Evolutionary conservation across 2,329 filamentous ascomycete species (phyloP), one percentile per base, ranked within the genome.

Genomic region (Biscogniauxia marginata): DNA sequence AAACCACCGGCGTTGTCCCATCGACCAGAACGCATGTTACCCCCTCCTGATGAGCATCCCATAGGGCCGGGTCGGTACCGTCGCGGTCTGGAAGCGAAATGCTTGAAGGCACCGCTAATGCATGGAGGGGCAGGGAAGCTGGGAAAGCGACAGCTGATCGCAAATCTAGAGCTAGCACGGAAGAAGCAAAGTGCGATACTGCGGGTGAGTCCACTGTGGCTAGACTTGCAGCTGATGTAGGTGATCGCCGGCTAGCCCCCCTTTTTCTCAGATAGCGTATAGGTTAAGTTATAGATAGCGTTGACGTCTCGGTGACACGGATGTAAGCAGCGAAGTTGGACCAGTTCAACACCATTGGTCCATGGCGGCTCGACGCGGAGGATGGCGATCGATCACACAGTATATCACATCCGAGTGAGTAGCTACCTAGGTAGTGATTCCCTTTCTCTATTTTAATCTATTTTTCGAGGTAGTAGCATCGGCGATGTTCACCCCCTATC

Each of bases 21-120:
- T 46, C 5, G 13, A 8, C 9, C 30, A 16, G n/a, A 49, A 30
- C 23, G 4, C 46, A 49, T 9, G 46, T 13, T 49, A 49, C 24
- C 24, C n/a, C 25, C 48, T 50, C 48, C n/a, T 39, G 24, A 50
- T 50, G 23, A 50, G 48, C 48, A 50, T 43, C 48, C 48, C 48
- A 50, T 18, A 21, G 30, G 16, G 5, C 23, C 18, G 25, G 46
- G 18, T 23, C 30, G 9, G 11, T 39, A n/a, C 30, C 30, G 19
- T 21, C 45, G 11, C 11, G 45, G 11, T 46, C 45, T 39, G 30
- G 30, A 39, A 39, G 30, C 9, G 30, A 39, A 25, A 39, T 39
- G 30, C 30, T 39, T 39, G 30, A 39, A 39, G 30, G 30, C 11
- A 39, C 9, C 30, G 9, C 9, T 4, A 16, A 4, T 39, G 13